Evolutionary conservation across 192 early-diverging fungal species (phyloP).

Genomic region (Pilobolus umbonatus): DNA sequence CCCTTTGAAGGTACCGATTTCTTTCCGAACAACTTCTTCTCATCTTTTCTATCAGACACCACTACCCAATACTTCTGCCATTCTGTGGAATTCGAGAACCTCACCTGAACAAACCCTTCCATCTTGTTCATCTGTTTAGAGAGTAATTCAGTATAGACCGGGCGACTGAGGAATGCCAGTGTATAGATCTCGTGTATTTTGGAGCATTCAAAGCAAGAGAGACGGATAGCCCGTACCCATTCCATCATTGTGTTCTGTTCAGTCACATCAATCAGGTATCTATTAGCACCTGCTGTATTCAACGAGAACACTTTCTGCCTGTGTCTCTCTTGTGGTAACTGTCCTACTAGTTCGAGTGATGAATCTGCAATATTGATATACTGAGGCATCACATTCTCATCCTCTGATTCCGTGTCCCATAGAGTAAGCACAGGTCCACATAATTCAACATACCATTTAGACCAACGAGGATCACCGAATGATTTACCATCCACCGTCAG

Average conservation of each 20-base stretch:
- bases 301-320: conserved; percentile 52
- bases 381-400: conserved; percentile 52
- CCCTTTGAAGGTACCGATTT: conserved; percentile 40
- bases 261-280: conserved; percentile 54
- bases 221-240: conserved; percentile 68
- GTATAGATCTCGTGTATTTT: conserved; percentile 77
- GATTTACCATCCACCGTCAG: conserved; percentile 56
- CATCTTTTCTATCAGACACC: conserved; percentile 47
- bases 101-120: conserved; percentile 53
- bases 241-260: conserved; percentile 42
- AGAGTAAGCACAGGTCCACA: conserved; percentile 63
- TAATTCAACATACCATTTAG: conserved; percentile 68
- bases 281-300: conserved; percentile 68
- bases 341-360: conserved; percentile 53
- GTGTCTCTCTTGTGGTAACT: conserved; percentile 40
- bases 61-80: conserved; percentile 47
- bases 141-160: conserved; percentile 45
- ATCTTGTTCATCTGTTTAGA: conserved; percentile 38
- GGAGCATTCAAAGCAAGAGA: conserved; percentile 70
- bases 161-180: conserved; percentile 42
- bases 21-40: conserved; percentile 42
- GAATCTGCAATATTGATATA: conserved; percentile 78
- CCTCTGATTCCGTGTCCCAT: conserved; percentile 41
- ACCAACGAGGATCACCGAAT: conserved; percentile 60
- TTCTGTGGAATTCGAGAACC: conserved; percentile 44